These are phyloP conservation scores for Rhizopogon rudus DNA, from an alignment of 768 basidiomycete species.

Conservation along the genomic window DNA sequence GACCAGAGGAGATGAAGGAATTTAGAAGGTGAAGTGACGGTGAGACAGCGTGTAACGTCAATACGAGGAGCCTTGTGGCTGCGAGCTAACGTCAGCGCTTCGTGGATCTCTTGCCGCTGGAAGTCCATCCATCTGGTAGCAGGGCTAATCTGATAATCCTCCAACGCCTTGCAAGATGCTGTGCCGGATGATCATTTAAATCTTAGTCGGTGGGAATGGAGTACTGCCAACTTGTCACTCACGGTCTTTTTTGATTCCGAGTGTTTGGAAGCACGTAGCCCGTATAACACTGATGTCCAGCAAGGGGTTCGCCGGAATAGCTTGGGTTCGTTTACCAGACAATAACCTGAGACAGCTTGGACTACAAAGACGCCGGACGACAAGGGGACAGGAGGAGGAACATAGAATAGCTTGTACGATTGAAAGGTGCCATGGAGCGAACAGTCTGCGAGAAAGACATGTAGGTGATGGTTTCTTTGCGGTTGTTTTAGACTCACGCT, in stretches of 20 bases:
- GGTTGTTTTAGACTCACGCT: slow-evolving; percentile 35
- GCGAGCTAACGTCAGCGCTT: slow-evolving; percentile 51
- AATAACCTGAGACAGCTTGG: slow-evolving; percentile 44
- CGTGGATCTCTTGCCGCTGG: slow-evolving; percentile 51
- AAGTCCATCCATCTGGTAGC: slow-evolving; percentile 46
- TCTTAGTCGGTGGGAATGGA: neutral
- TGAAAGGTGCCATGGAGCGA: slow-evolving; percentile 48
- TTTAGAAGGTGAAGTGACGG: slow-evolving; percentile 47
- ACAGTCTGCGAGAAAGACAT: slow-evolving; percentile 33
- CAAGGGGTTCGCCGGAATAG: slow-evolving; percentile 21
- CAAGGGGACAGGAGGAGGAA: slow-evolving; percentile 58
- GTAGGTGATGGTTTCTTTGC: neutral
- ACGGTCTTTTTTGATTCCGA: slow-evolving; percentile 36
- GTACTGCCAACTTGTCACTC: slow-evolving; percentile 5
- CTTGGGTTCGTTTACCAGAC: slow-evolving; percentile 35
- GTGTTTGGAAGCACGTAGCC: slow-evolving; percentile 32
- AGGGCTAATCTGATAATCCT: slow-evolving; percentile 15
- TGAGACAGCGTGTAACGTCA: slow-evolving; percentile 65
- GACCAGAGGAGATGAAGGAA: slow-evolving; percentile 70
- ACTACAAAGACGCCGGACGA: slow-evolving; percentile 63
- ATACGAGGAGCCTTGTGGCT: slow-evolving; percentile 60
- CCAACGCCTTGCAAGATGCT: slow-evolving; percentile 14
- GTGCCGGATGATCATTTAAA: neutral
- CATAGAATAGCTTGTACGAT: slow-evolving; percentile 63
- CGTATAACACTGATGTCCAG: slow-evolving; percentile 36